Percentiles rank a stretch among this genome's conserved stretches.
Conservation (phyloP, 768 basidiomycete species). For the Auricularia heimuer region DNA sequence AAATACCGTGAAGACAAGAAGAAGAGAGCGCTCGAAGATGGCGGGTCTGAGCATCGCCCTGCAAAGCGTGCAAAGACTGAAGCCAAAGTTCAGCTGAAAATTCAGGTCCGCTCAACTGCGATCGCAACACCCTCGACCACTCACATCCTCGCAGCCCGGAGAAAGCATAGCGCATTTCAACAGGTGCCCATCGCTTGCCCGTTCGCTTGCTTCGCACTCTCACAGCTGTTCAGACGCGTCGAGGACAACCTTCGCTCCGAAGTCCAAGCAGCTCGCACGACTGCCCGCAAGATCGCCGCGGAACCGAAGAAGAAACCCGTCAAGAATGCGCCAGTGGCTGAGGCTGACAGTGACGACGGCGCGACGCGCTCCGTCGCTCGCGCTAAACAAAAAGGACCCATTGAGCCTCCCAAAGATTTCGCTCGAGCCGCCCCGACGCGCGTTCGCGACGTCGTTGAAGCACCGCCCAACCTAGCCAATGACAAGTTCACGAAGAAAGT, state of each 20-base stretch:
- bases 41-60: neutral
- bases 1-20: slow-evolving; percentile 42
- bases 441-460: slow-evolving; percentile 61
- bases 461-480: slow-evolving; percentile 45
- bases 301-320: neutral
- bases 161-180: slow-evolving; percentile 74
- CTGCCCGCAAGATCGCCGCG: neutral
- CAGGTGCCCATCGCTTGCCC: slow-evolving; percentile 33
- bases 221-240: slow-evolving; percentile 44
- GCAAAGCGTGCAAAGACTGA: slow-evolving; percentile 5
- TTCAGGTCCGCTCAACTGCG: slow-evolving; percentile 1
- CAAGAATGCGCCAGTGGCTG: neutral
- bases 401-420: slow-evolving; percentile 9
- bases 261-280: slow-evolving; percentile 7
- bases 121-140: neutral
- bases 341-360: slow-evolving; percentile 3
- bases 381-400: slow-evolving; percentile 30
- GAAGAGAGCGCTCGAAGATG: slow-evolving; percentile 15
- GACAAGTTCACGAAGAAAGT: slow-evolving; percentile 9
- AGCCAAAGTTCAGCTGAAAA: neutral
- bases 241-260: slow-evolving; percentile 51
- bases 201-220: slow-evolving; percentile 1
- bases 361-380: slow-evolving; percentile 34
- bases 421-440: slow-evolving; percentile 39
- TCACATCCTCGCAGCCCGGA: slow-evolving; percentile 46